Base-by-base conservation (phyloP, 345 rosid genomes). In the Citrus medica region DNA sequence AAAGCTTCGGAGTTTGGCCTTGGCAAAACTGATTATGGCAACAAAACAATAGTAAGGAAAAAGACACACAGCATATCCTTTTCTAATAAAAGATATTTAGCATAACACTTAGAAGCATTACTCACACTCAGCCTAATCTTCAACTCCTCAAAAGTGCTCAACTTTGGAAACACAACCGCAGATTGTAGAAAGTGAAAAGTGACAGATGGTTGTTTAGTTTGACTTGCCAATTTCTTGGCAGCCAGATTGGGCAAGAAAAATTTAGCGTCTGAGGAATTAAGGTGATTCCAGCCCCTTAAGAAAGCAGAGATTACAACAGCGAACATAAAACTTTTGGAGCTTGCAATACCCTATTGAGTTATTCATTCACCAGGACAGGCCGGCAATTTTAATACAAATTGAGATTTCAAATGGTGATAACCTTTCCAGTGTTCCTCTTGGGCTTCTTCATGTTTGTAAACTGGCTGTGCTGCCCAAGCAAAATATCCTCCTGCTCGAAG, bases 391-490 rank as follows among this genome's bases (percentile, higher is more conserved):
- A 73, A 56, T 19, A 28, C 40, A 24, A 77, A 46, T 42, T 73
- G 67, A 55, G 56, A 73, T 38, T 71, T 78, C 38, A 46, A 69
- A 28, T 1, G 32, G 72, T 38, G n/a, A 79, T 89, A 64, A 94
- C 99, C 99, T 90, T 87, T 87, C 99, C 98, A 96, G 79, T 94
- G 99, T 82, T 94, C 91, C 87, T 92, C 93, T 63, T 94, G 89
- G 56, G 81, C 78, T 79, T 80, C 83, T 80, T 96, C 98, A 59
- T 96, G 99, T 86, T 92, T 96, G 83, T 96, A 96, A 76, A 96
- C 99, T 63, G 98, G 99, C 69, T 94, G 99, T 61, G 98, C 98
- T 13, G 99, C 97, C 99, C 99, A 95, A 77, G 90, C 92, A 90
- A 96, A 96, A 86, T 90, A 92, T 85, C 98, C 98, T 76, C 99